phyloP scores from a whole-genome alignment of 768 basidiomycete species.

The Mycena alexandri region DNA sequence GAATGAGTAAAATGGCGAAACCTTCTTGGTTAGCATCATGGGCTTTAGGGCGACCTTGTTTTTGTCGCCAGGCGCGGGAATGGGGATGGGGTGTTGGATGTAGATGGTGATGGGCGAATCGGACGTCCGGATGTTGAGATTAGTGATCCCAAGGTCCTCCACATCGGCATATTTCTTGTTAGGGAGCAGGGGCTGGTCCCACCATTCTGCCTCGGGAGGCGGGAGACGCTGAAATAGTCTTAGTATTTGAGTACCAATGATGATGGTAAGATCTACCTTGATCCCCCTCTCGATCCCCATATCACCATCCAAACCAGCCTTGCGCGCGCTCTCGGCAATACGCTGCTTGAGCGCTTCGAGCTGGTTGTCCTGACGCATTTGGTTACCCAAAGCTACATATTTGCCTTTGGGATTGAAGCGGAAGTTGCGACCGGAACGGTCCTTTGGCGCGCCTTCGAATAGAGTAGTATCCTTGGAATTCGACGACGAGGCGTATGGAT shows the following conservation, averaged over 20 bases:
- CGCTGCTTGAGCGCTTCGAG: constrained; percentile 93
- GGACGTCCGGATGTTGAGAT: constrained; percentile 72
- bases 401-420: constrained; percentile 95
- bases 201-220: constrained; percentile 96
- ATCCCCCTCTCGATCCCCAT: constrained; percentile 92
- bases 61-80: constrained; percentile 92
- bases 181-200: constrained; percentile 91
- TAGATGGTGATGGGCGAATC: constrained; percentile 89
- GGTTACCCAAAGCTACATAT: constrained; percentile 81
- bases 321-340: constrained; percentile 92
- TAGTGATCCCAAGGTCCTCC: constrained; percentile 59
- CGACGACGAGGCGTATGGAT: constrained; percentile 80
- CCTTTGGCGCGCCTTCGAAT: constrained; percentile 81
- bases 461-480: constrained; percentile 66
- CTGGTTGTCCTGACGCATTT: constrained; percentile 79
- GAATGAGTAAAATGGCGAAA: constrained; percentile 37
- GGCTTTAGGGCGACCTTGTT: constrained; percentile 83
- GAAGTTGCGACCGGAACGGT: constrained; percentile 77
- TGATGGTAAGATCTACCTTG: constrained; percentile 64
- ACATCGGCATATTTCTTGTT: constrained; percentile 86
- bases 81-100: constrained; percentile 97
- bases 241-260: background rate
- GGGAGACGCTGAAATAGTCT: constrained; percentile 70
- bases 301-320: constrained; percentile 95
- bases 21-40: constrained; percentile 94